Evolutionary conservation across 208 protist species (phyloP).

Genomic region (Ichthyophonus hoferi): DNA sequence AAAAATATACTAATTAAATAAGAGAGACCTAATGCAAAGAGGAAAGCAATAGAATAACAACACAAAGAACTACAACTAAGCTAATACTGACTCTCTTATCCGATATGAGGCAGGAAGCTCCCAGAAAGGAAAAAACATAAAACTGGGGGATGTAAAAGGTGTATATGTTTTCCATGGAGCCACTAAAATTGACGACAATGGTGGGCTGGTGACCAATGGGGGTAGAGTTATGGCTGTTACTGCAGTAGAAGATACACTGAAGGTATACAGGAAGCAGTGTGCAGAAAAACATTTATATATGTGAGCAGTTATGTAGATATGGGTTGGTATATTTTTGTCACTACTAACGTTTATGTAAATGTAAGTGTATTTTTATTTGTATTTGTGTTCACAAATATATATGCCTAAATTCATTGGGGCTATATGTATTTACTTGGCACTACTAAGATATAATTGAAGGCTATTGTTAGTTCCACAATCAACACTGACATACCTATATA

Average conservation of each 20-base stretch:
- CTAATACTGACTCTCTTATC: too few relatives aligned
- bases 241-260: slow-evolving; percentile 10
- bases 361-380: neutral
- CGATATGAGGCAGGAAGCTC: too few relatives aligned
- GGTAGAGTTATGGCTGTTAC: slow-evolving; percentile 62
- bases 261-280: neutral
- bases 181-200: slow-evolving; percentile 35
- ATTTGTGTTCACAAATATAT: neutral
- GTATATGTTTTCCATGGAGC: slow-evolving; percentile 61
- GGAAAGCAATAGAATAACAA: too few relatives aligned
- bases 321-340: neutral
- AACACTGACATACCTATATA: too few relatives aligned
- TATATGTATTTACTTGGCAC: slow-evolving; percentile 3
- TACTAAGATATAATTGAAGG: too few relatives aligned
- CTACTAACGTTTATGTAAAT: neutral
- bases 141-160: neutral
- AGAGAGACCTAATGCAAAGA: too few relatives aligned
- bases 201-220: slow-evolving; percentile 53
- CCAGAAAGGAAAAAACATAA: slow-evolving; percentile 1
- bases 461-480: too few relatives aligned
- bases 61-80: too few relatives aligned
- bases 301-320: neutral
- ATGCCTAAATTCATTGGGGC: neutral
- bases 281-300: neutral
- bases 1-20: too few relatives aligned